A percentile compares a stretch with the other conserved stretches of the same genome.
Evolutionary conservation across 192 early-diverging fungal genomes (phyloP).

Genomic region (Anaeromyces robustus): DNA sequence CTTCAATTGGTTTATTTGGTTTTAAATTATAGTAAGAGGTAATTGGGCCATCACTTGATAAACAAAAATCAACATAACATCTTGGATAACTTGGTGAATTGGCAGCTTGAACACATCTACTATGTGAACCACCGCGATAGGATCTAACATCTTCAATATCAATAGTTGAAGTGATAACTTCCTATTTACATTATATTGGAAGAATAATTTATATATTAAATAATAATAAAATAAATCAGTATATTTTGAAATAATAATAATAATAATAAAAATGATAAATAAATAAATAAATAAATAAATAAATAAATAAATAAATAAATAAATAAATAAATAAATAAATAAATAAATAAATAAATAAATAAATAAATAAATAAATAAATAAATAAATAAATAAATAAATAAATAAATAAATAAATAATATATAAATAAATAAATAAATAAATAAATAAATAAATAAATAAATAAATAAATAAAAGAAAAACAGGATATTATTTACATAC

Average conservation of each 20-base stretch:
- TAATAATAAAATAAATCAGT: too few relatives aligned
- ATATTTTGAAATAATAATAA: too few relatives aligned
- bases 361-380: too few relatives aligned
- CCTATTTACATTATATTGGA: constrained; percentile 29
- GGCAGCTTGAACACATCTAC: constrained; percentile 69
- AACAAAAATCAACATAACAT: constrained; percentile 33
- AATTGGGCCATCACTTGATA: constrained; percentile 26
- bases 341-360: too few relatives aligned
- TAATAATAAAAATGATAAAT: too few relatives aligned
- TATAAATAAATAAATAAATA: background rate
- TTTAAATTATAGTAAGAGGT: background rate
- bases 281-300: too few relatives aligned
- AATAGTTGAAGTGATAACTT: constrained; percentile 79
- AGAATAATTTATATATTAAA: too few relatives aligned
- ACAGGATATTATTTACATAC: constrained; percentile 16
- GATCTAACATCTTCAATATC: constrained; percentile 81
- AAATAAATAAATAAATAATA: background rate
- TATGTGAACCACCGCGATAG: constrained; percentile 47
- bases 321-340: too few relatives aligned
- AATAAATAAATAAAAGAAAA: background rate
- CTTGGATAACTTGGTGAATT: constrained; percentile 43
- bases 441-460: constrained; percentile 2
- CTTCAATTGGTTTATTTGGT: constrained; percentile 10
- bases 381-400: constrained; percentile 3
- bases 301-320: too few relatives aligned